Evolutionary conservation across 305 asterid species (phyloP).

Genomic region (Solanum hybrid): DNA sequence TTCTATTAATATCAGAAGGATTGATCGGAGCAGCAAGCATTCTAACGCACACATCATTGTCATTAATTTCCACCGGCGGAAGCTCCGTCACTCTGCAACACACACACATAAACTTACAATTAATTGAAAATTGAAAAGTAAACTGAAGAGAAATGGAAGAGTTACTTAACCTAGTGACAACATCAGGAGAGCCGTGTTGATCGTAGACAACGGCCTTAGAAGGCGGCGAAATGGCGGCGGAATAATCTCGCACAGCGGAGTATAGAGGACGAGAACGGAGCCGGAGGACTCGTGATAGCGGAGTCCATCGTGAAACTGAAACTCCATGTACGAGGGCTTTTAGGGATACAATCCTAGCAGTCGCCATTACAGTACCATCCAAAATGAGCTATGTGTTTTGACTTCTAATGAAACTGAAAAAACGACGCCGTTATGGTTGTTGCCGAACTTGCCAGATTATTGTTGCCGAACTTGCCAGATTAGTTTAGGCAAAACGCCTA

Average conservation of each 20-base stretch:
- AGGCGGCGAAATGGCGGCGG: conserved; percentile 60
- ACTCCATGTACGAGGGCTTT: conserved; percentile 8
- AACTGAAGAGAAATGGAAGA: not conserved
- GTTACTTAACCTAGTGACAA: conserved; percentile 31
- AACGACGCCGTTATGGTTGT: not conserved
- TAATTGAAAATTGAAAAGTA: not conserved
- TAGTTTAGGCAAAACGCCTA: not conserved
- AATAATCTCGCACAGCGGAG: conserved; percentile 35
- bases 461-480: not conserved
- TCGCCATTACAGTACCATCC: not conserved
- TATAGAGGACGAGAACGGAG: not conserved
- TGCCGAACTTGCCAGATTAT: not conserved
- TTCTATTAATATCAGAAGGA: conserved; percentile 91
- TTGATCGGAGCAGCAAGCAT: conserved; percentile 95
- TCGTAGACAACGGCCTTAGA: conserved; percentile 84
- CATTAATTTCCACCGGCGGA: conserved; percentile 65
- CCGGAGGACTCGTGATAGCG: not conserved
- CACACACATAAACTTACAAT: not conserved
- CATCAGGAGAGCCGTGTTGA: conserved; percentile 79
- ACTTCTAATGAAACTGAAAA: not conserved
- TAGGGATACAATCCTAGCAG: not conserved
- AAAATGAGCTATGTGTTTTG: not conserved
- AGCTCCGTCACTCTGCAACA: conserved; percentile 47
- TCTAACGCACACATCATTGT: conserved; percentile 77
- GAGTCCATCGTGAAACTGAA: conserved; percentile 7